A percentile compares a stretch with the other conserved stretches of the same genome.
phyloP scores from a whole-genome alignment of 768 basidiomycete genomes.

The Pholiota microspora region DNA sequence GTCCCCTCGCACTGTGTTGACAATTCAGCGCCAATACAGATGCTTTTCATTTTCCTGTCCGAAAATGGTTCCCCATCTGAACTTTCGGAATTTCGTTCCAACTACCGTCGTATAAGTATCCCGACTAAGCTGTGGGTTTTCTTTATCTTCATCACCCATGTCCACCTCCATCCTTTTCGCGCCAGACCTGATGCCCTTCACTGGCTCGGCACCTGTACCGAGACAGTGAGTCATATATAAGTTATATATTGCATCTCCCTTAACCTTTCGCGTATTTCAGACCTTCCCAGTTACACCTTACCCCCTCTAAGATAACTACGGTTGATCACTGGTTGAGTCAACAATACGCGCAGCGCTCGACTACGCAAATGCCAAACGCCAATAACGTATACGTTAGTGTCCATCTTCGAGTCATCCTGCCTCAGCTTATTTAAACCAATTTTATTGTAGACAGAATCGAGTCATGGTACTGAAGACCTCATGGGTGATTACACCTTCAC shows the following conservation, averaged over 20 bases:
- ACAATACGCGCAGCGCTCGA: constrained; percentile 11
- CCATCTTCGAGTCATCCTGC: background rate
- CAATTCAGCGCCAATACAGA: constrained; percentile 18
- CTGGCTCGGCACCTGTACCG: constrained; percentile 18
- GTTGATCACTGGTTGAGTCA: constrained; percentile 18
- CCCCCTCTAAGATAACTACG: constrained; percentile 5
- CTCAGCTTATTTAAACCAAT: background rate
- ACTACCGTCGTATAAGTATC: constrained; percentile 27
- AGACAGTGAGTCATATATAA: constrained; percentile 24
- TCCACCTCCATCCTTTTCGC: constrained; percentile 20
- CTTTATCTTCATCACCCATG: constrained; percentile 15
- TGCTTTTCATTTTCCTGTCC: constrained; percentile 19
- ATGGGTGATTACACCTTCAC: constrained; percentile 7
- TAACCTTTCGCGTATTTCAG: background rate
- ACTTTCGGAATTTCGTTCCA: constrained; percentile 22
- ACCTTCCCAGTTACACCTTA: constrained; percentile 4
- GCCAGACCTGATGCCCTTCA: constrained; percentile 18
- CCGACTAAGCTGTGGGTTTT: constrained; percentile 11
- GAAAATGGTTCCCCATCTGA: constrained; percentile 16
- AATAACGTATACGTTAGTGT: constrained; percentile 6
- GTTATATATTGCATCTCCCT: constrained; percentile 2
- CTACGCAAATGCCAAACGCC: constrained; percentile 2
- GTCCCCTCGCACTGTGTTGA: constrained; percentile 13
- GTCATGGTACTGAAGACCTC: background rate
- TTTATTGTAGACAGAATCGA: background rate